These are phyloP conservation scores for Sporothrix protearum DNA, from an alignment of 2,329 filamentous ascomycete genomes.

Conservation along the genomic window DNA sequence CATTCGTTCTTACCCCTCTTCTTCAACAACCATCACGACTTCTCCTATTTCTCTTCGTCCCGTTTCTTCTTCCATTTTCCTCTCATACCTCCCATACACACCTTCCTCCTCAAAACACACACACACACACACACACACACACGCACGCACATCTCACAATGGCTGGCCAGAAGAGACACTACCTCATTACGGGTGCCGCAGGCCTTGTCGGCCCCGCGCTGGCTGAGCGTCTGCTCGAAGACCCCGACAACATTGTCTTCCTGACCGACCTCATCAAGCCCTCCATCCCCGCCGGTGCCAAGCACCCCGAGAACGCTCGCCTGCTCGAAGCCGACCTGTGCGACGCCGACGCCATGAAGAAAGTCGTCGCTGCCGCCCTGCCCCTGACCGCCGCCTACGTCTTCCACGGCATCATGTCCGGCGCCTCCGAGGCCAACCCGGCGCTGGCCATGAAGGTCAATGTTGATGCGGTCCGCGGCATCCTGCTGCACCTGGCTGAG, in stretches of 20 bases:
- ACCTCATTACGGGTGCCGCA: constrained; percentile 38
- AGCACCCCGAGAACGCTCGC: constrained; percentile 49
- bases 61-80: neutral
- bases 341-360: constrained; percentile 34
- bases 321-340: constrained; percentile 50
- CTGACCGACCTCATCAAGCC: constrained; percentile 55
- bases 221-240: constrained; percentile 41
- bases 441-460: constrained; percentile 59
- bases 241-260: constrained; percentile 39
- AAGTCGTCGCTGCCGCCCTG: constrained; percentile 44
- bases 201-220: constrained; percentile 40
- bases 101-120: neutral
- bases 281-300: constrained; percentile 46
- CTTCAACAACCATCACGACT: neutral
- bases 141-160: neutral
- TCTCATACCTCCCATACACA: neutral
- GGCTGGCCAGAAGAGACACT: constrained; percentile 27
- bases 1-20: neutral
- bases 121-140: neutral
- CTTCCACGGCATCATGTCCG: constrained; percentile 66
- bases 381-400: constrained; percentile 55
- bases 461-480: constrained; percentile 54
- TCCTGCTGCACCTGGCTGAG: constrained; percentile 48
- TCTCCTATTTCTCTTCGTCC: no score
- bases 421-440: constrained; percentile 59